Evolutionary conservation across 805 yeast species (phyloP).

Genomic region (Jamesozyma hellenica): DNA sequence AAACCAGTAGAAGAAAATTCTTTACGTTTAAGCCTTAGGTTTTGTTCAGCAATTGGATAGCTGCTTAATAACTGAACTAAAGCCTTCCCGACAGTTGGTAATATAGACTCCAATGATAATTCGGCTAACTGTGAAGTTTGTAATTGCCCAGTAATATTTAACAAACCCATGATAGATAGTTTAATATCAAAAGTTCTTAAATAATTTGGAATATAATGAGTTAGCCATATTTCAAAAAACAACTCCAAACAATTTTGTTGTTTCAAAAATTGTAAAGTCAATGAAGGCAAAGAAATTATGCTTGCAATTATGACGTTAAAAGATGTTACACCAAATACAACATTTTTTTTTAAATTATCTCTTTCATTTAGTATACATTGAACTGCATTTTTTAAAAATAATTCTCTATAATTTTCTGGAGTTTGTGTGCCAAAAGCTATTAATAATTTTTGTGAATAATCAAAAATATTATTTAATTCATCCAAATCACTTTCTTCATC

Average conservation of each 20-base stretch:
- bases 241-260: slow-evolving; percentile 35
- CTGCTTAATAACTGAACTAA: slow-evolving; percentile 44
- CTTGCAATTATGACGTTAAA: slow-evolving; percentile 54
- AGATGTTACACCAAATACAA: slow-evolving; percentile 27
- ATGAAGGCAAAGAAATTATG: slow-evolving; percentile 48
- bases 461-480: slow-evolving; percentile 51
- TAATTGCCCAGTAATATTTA: slow-evolving; percentile 36
- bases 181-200: slow-evolving; percentile 75
- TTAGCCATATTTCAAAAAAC: slow-evolving; percentile 41
- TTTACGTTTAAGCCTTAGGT: slow-evolving; percentile 52
- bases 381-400: slow-evolving; percentile 37
- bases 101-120: slow-evolving; percentile 30
- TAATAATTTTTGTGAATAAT: slow-evolving; percentile 53
- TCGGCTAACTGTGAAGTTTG: slow-evolving; percentile 23
- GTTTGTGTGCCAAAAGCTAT: slow-evolving; percentile 42
- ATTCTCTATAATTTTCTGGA: slow-evolving; percentile 38
- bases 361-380: slow-evolving; percentile 24
- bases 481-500: slow-evolving; percentile 42
- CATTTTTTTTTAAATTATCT: slow-evolving; percentile 16
- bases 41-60: slow-evolving; percentile 63
- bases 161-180: slow-evolving; percentile 56
- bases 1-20: slow-evolving; percentile 36
- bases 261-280: slow-evolving; percentile 43
- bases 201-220: slow-evolving; percentile 36
- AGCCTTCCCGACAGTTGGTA: slow-evolving; percentile 42